Evolutionary conservation across 139 green algal species (phyloP), one percentile per base, ranked within the genome.

Genomic region (Closterium sp.): DNA sequence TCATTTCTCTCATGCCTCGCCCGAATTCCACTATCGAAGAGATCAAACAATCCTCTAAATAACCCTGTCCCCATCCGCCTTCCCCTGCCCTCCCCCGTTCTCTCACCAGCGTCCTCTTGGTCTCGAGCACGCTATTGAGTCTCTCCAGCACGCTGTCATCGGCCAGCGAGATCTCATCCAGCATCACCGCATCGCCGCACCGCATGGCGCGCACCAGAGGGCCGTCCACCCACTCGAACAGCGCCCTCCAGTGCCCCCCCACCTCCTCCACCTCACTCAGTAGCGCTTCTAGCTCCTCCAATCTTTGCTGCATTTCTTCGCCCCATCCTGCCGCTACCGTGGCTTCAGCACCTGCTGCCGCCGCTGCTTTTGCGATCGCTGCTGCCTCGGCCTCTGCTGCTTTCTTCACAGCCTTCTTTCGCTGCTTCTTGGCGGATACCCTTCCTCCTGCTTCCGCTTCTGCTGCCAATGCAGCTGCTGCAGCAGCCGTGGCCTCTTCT

Each of bases 141-240:
- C 98, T 94, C 94, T 99, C 98, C 43, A 99, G 95, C 55, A 99
- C 98, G 0, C 97, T 97, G 93, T 99, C 98, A 87, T 99, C 98
- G 1, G 98, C 98, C 69, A 99, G 95, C 91, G 98, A 99, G 87
- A 99, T 96, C 94, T 99, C 98, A 90, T 99, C 98, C 1, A 99
- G 94, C 30, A 99, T 95, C 38, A 99, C 93, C 88, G 98, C 96
- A 90, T 99, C 96, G 9, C 98, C 98, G 0, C 94, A 86, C 8
- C 96, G 94, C 98, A 99, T 99, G 3, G 98, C 98, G 33, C 94
- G 95, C 34, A 99, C 96, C 89, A 99, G 95, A 19, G 98, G 98
- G 2, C 98, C 98, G 89, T 99, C 98, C 34, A 95, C 96, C 98
- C 95, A 97, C 83, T 64, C 91, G 89, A 96, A 96, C 12, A 96